phyloP scores from a whole-genome alignment of 2,329 filamentous ascomycete species.

The Diaporthe citrichinensis region DNA sequence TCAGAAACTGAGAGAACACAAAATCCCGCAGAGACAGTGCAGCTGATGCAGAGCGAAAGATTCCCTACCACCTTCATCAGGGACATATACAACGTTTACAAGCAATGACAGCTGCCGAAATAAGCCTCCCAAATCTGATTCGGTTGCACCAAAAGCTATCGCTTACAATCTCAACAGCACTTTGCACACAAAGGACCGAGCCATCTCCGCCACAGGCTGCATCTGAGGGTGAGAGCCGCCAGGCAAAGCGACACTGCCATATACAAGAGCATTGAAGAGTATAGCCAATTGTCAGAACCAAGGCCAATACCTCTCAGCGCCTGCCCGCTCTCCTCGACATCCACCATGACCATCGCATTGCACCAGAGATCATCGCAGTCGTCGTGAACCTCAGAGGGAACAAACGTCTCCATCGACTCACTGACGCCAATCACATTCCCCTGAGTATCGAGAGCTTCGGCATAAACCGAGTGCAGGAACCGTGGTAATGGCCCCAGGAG shows the following conservation, averaged over 20 bases:
- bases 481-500: background rate
- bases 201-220: background rate
- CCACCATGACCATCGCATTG: background rate
- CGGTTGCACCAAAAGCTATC: background rate
- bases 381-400: background rate
- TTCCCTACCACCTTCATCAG: background rate
- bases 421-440: background rate
- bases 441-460: background rate
- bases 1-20: background rate
- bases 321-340: background rate
- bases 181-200: background rate
- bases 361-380: conserved; percentile 12
- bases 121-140: background rate
- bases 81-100: background rate
- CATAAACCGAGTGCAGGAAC: background rate
- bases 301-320: too few relatives aligned
- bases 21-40: background rate
- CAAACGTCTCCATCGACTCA: background rate
- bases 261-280: background rate
- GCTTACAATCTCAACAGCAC: background rate
- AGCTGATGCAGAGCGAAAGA: background rate
- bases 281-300: background rate
- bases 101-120: background rate
- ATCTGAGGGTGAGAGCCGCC: background rate
- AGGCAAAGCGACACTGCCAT: background rate